phyloP scores from a whole-genome alignment of 2,329 filamentous ascomycete species.

The Ophiostoma fasciatum region DNA sequence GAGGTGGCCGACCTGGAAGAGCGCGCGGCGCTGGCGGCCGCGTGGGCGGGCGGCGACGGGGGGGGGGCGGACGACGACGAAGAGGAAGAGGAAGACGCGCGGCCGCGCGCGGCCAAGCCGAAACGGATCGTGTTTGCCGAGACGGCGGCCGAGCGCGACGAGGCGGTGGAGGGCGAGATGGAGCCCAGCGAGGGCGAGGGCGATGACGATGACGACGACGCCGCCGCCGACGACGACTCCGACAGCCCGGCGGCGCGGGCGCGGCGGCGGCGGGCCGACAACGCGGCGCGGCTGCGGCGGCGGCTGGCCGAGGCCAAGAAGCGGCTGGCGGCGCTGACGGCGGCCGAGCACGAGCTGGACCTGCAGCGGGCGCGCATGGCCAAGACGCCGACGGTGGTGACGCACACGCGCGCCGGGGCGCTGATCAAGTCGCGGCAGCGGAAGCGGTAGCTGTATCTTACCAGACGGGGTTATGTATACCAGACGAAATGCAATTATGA shows the following conservation, averaged over 20 bases:
- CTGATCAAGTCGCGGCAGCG: slow-evolving; percentile 48
- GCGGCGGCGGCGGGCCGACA: slow-evolving; percentile 22
- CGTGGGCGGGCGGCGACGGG: slow-evolving; percentile 17
- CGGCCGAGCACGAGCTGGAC: slow-evolving; percentile 42
- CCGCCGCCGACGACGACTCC: slow-evolving; percentile 9
- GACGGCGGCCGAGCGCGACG: slow-evolving; percentile 23
- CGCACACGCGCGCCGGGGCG: slow-evolving; percentile 42
- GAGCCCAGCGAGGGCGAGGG: slow-evolving; percentile 17
- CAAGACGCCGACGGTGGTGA: slow-evolving; percentile 46
- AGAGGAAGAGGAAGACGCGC: slow-evolving; percentile 14
- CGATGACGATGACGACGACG: slow-evolving; percentile 18
- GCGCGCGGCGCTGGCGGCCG: slow-evolving; percentile 31
- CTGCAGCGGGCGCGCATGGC: slow-evolving; percentile 48
- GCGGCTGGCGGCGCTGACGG: slow-evolving; percentile 38
- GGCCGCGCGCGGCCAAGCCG: slow-evolving; percentile 19
- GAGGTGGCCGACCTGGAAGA: slow-evolving; percentile 42
- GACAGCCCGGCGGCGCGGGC: slow-evolving; percentile 11
- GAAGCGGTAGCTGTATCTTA: slow-evolving; percentile 32
- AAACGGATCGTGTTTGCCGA: slow-evolving; percentile 34
- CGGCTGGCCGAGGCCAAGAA: slow-evolving; percentile 36
- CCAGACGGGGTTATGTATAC: too few species aligned
- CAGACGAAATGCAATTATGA: not conserved
- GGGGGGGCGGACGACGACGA: slow-evolving; percentile 17
- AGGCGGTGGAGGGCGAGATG: slow-evolving; percentile 17
- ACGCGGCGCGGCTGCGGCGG: slow-evolving; percentile 30